phyloP scores from a whole-genome alignment of 805 yeast species.

The Schwanniomyces occidentalis region DNA sequence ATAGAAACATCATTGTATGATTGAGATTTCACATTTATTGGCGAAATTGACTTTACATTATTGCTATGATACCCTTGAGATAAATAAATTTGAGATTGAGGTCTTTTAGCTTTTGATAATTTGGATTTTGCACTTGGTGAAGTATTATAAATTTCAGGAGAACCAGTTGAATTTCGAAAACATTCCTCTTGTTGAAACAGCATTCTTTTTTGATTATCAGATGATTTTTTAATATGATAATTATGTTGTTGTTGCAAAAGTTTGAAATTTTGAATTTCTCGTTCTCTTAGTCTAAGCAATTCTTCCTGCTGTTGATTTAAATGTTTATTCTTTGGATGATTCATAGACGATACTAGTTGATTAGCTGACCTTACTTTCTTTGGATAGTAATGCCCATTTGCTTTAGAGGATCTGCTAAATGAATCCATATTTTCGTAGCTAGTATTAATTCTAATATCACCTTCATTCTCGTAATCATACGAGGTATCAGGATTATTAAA shows the following conservation, averaged over 20 bases:
- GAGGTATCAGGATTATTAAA: slow-evolving; percentile 14
- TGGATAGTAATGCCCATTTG: slow-evolving; percentile 8
- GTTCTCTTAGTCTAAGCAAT: slow-evolving; percentile 19
- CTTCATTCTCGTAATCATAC: slow-evolving; percentile 17
- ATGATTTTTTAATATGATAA: slow-evolving; percentile 24
- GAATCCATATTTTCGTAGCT: slow-evolving; percentile 19
- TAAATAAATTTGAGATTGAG: not conserved
- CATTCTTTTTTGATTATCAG: slow-evolving; percentile 11
- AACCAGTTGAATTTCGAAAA: slow-evolving; percentile 12
- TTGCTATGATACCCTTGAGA: no score
- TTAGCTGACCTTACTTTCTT: slow-evolving; percentile 13
- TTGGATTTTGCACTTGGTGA: not conserved
- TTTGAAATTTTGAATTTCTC: slow-evolving; percentile 31
- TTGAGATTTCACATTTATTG: slow-evolving; percentile 12
- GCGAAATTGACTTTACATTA: no score
- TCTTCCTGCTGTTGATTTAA: slow-evolving; percentile 19
- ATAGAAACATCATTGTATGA: slow-evolving; percentile 21
- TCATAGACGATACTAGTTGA: slow-evolving; percentile 15
- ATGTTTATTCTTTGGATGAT: slow-evolving; percentile 18
- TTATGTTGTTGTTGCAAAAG: slow-evolving; percentile 31
- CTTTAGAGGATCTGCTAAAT: slow-evolving; percentile 8
- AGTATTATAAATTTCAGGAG: not conserved
- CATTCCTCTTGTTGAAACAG: slow-evolving; percentile 12
- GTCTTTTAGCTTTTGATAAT: not conserved
- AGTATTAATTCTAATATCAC: slow-evolving; percentile 22